Evolutionary conservation across 2,329 filamentous ascomycete genomes (phyloP).

Genomic region (Phoma herbarum): DNA sequence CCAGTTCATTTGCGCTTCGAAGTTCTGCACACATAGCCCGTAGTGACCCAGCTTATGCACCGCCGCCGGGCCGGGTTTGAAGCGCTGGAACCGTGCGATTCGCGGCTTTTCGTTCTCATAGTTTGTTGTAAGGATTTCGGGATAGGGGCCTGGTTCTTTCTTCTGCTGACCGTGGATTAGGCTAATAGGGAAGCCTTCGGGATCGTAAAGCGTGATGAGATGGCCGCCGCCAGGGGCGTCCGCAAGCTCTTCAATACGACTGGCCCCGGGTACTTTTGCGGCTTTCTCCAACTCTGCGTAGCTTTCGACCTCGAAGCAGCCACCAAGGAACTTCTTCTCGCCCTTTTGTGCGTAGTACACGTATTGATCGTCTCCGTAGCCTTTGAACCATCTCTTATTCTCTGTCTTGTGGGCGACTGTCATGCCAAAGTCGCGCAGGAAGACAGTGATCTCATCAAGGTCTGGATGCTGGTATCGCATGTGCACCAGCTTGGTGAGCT

Average conservation of each 20-base stretch:
- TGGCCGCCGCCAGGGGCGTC: conserved; percentile 65
- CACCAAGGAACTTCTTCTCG: conserved; percentile 64
- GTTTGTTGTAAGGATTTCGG: conserved; percentile 60
- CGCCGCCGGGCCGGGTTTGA: conserved; percentile 60
- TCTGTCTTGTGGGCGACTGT: conserved; percentile 43
- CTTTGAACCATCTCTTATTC: conserved; percentile 64
- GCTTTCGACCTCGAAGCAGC: conserved; percentile 66
- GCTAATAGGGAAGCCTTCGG: conserved; percentile 67
- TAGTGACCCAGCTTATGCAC: conserved; percentile 62
- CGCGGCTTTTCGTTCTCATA: conserved; percentile 55
- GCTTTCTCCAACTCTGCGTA: conserved; percentile 63
- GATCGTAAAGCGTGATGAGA: conserved; percentile 55
- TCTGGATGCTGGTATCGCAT: conserved; percentile 65
- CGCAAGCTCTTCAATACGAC: conserved; percentile 58
- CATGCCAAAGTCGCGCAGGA: conserved; percentile 52
- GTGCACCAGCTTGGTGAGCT: conserved; percentile 59
- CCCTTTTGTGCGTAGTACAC: conserved; percentile 64
- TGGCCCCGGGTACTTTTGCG: conserved; percentile 58
- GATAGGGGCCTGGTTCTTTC: conserved; percentile 54
- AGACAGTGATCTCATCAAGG: conserved; percentile 58
- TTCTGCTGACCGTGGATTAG: conserved; percentile 64
- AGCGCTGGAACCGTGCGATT: conserved; percentile 61
- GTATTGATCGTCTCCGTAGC: conserved; percentile 69
- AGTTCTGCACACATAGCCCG: conserved; percentile 53
- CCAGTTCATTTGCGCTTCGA: conserved; percentile 51